Percentiles rank a stretch among this genome's conserved stretches.
Conservation (phyloP, 208 protist species). For the Wallacemonas sp. region DNA sequence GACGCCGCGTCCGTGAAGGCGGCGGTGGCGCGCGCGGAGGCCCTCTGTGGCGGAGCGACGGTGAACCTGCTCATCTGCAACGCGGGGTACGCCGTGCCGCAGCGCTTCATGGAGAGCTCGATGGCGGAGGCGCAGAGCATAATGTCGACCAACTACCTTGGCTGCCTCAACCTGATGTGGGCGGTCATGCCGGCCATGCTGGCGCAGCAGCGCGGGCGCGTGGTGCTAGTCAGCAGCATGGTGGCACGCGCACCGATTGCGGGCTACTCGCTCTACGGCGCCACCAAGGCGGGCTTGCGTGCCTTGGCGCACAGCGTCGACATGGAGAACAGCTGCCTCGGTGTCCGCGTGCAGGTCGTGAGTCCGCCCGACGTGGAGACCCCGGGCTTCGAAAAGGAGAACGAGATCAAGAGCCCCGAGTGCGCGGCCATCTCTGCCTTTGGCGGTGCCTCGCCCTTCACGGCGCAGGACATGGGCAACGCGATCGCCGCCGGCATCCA, state of each 20-base stretch:
- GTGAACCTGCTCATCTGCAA: slow-evolving; percentile 84
- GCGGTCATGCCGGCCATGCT: slow-evolving; percentile 83
- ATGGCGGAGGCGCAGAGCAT: slow-evolving; percentile 54
- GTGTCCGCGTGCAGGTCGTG: slow-evolving; percentile 82
- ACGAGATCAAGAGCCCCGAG: slow-evolving; percentile 83
- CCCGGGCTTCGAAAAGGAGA: slow-evolving; percentile 80
- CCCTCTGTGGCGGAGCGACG: slow-evolving; percentile 33
- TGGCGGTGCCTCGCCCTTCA: slow-evolving; percentile 63
- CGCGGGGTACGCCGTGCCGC: slow-evolving; percentile 80
- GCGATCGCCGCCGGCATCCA: slow-evolving; percentile 59
- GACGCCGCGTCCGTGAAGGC: slow-evolving; percentile 56
- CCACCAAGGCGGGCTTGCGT: slow-evolving; percentile 86
- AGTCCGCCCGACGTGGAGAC: slow-evolving; percentile 88
- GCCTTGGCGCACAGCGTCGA: slow-evolving; percentile 86
- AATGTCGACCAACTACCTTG: slow-evolving; percentile 93
- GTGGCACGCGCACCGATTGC: slow-evolving; percentile 73
- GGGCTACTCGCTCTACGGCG: slow-evolving; percentile 84
- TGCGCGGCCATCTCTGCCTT: slow-evolving; percentile 77
- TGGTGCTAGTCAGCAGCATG: slow-evolving; percentile 85
- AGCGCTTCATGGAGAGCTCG: slow-evolving; percentile 77
- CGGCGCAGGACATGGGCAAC: slow-evolving; percentile 49
- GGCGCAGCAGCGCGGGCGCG: slow-evolving; percentile 39
- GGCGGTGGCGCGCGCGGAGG: slow-evolving; percentile 26
- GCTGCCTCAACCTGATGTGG: slow-evolving; percentile 67
- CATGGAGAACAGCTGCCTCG: slow-evolving; percentile 82